A percentile compares a stretch with the other conserved stretches of the same genome.
Conservation (phyloP, 805 yeast genomes). For the Metschnikowia henanensis region DNA sequence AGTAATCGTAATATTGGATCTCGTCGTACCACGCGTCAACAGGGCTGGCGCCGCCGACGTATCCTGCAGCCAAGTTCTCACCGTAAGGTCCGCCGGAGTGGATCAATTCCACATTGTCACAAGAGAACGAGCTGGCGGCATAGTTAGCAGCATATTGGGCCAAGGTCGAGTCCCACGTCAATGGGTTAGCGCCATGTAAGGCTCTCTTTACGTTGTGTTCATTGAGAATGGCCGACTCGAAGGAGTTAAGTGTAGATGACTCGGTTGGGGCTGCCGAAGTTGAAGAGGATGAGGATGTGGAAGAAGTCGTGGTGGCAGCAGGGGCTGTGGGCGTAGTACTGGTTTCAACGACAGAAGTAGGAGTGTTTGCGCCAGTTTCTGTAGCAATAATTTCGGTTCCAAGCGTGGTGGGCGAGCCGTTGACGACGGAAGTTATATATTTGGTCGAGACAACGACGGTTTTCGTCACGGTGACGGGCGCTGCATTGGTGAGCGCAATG, state of each 20-base stretch:
- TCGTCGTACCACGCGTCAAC: constrained; percentile 79
- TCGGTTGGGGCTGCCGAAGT: constrained; percentile 1
- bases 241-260: constrained; percentile 15
- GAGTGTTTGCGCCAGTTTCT: background rate
- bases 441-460: constrained; percentile 13
- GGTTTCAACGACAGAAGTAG: no score
- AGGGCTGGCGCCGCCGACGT: constrained; percentile 52
- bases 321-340: no score
- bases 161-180: constrained; percentile 35
- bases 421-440: constrained; percentile 12
- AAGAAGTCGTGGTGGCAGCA: constrained; percentile 1
- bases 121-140: constrained; percentile 49
- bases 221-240: constrained; percentile 31
- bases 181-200: constrained; percentile 30
- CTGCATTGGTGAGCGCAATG: constrained; percentile 13
- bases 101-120: constrained; percentile 56
- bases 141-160: constrained; percentile 39
- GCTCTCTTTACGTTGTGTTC: constrained; percentile 40
- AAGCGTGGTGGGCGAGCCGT: constrained; percentile 12
- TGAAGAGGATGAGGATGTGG: background rate
- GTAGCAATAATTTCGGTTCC: constrained; percentile 1
- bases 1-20: constrained; percentile 53
- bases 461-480: constrained; percentile 12
- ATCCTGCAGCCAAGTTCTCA: constrained; percentile 76
- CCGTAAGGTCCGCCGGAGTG: constrained; percentile 73